phyloP scores from a whole-genome alignment of 371 early-diverging fungal species.

The Syncephalastrum sp. region DNA sequence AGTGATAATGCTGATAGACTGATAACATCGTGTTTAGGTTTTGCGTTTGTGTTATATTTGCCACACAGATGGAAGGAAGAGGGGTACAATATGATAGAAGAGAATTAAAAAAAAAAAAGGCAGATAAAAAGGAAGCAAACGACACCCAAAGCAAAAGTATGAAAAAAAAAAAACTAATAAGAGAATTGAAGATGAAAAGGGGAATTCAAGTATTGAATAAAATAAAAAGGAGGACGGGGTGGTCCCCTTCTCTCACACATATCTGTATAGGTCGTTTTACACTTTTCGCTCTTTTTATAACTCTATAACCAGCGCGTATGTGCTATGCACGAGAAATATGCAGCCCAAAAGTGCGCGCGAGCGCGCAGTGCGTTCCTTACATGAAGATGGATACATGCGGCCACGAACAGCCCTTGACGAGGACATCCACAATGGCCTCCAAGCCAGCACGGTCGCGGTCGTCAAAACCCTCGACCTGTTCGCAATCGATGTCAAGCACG shows the following conservation, averaged over 20 bases:
- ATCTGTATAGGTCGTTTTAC: too few relatives aligned
- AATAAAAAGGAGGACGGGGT: slow-evolving; percentile 5
- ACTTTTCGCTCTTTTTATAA: too few relatives aligned
- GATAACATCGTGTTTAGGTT: too few relatives aligned
- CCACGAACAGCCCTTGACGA: slow-evolving; percentile 68
- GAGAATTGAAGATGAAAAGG: slow-evolving; percentile 5
- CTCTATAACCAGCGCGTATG: too few relatives aligned
- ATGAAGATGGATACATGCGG: slow-evolving; percentile 1
- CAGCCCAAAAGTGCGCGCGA: too few relatives aligned
- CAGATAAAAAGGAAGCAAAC: slow-evolving; percentile 3
- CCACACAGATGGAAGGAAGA: too few relatives aligned
- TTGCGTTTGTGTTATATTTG: too few relatives aligned
- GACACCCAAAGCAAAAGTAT: background rate
- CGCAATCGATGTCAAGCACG: slow-evolving; percentile 87
- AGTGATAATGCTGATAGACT: too few relatives aligned
- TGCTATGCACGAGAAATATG: too few relatives aligned
- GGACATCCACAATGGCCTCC: slow-evolving; percentile 64
- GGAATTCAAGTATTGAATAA: slow-evolving; percentile 2
- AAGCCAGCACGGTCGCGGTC: slow-evolving; percentile 72
- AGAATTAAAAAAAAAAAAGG: background rate
- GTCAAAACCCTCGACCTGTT: slow-evolving; percentile 72
- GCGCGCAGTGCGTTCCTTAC: too few relatives aligned
- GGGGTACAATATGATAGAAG: too few relatives aligned
- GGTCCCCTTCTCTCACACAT: too few relatives aligned
- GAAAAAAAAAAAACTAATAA: background rate